phyloP scores from a whole-genome alignment of 1,284 basidiomycete genomes.

The Ustilago xerochloae region DNA sequence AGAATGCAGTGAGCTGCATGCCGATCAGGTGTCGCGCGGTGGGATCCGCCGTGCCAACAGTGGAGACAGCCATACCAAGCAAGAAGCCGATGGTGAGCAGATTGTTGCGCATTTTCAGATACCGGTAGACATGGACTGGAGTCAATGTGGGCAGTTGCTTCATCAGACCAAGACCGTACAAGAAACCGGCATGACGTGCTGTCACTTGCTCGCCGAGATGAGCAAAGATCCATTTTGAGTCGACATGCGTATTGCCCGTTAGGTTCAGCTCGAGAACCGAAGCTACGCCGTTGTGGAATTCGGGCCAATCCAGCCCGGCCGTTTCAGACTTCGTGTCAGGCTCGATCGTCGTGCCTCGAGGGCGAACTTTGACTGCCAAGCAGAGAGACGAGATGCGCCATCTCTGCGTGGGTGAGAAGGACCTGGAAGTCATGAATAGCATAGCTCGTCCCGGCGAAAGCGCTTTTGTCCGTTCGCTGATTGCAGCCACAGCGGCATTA shows the following conservation, averaged over 20 bases:
- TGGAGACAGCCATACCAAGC: slow-evolving; percentile 89
- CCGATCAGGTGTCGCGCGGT: slow-evolving; percentile 90
- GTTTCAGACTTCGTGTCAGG: slow-evolving; percentile 45
- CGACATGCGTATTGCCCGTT: slow-evolving; percentile 74
- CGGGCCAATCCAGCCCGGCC: slow-evolving; percentile 80
- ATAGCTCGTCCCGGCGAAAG: slow-evolving; percentile 59
- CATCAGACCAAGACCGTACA: slow-evolving; percentile 89
- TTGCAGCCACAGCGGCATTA: slow-evolving; percentile 29
- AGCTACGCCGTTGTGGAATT: slow-evolving; percentile 97
- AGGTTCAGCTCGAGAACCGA: slow-evolving; percentile 80
- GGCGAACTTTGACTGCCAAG: slow-evolving; percentile 52
- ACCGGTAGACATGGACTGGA: slow-evolving; percentile 83
- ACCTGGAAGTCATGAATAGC: slow-evolving; percentile 57
- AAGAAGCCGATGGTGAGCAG: slow-evolving; percentile 91
- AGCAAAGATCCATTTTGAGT: slow-evolving; percentile 66
- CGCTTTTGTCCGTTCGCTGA: slow-evolving; percentile 61
- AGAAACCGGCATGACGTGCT: slow-evolving; percentile 95
- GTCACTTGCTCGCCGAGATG: slow-evolving; percentile 70
- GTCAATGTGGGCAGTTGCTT: slow-evolving; percentile 88
- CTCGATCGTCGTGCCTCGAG: slow-evolving; percentile 43
- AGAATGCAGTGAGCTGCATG: slow-evolving; percentile 89
- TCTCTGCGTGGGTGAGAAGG: slow-evolving; percentile 51
- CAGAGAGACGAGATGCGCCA: slow-evolving; percentile 59
- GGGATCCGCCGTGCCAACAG: slow-evolving; percentile 85
- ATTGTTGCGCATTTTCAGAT: slow-evolving; percentile 94